Evolutionary conservation across 768 basidiomycete species (phyloP).

Genomic region (Leccinellum albellum): DNA sequence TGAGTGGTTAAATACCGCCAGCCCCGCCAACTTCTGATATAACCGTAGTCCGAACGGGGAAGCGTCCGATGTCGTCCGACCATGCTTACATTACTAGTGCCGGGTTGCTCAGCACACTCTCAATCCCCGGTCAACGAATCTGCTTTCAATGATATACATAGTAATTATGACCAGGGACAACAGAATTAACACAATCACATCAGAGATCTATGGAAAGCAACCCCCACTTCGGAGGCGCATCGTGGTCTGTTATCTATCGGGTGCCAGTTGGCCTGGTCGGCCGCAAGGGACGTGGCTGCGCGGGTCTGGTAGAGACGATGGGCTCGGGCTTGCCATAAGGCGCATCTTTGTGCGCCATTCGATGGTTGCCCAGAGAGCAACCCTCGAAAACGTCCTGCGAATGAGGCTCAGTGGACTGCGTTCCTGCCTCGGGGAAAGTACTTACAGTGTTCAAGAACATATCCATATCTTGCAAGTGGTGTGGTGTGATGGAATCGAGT

Average conservation of each 20-base stretch:
- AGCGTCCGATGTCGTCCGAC: neutral
- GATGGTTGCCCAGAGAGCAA: neutral
- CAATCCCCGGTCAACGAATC: neutral
- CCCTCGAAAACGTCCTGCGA: neutral
- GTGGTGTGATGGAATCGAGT: neutral
- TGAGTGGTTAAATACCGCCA: neutral
- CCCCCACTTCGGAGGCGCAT: neutral
- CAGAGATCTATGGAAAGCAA: neutral
- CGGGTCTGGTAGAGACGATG: neutral
- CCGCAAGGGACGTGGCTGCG: conserved; percentile 2
- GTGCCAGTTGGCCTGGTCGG: neutral
- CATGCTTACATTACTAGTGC: neutral
- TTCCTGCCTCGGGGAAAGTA: neutral
- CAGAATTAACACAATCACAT: neutral
- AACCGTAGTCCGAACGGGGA: neutral
- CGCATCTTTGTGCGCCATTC: neutral
- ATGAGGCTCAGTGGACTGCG: neutral
- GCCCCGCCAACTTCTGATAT: neutral
- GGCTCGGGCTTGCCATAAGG: conserved; percentile 8
- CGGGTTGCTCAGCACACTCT: neutral
- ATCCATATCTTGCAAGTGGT: neutral
- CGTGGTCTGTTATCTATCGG: neutral
- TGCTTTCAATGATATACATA: neutral
- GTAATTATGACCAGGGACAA: neutral
- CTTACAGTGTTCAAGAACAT: conserved; percentile 8